Conservation (phyloP, 768 basidiomycete genomes). For the Phylloporus sp. region DNA sequence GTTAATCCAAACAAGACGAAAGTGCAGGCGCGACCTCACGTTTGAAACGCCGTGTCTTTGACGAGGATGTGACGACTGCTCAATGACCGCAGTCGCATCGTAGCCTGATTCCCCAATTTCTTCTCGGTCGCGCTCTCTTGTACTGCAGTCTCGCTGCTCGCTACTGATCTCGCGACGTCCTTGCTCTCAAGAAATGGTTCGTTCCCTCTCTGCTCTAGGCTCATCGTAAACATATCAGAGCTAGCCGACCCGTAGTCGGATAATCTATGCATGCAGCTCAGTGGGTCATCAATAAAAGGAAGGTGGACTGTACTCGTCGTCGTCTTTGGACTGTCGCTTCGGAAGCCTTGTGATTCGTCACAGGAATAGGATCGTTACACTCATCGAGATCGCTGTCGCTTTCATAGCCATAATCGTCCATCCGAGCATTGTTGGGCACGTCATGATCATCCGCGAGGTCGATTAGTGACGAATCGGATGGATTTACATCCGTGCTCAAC, state of each 20-base stretch:
- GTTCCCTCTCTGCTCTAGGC: slow-evolving; percentile 4
- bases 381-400: slow-evolving; percentile 34
- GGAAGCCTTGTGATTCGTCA: neutral
- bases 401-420: slow-evolving; percentile 27
- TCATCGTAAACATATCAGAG: slow-evolving; percentile 20
- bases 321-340: neutral
- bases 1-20: neutral
- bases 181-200: neutral
- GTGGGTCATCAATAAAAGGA: neutral
- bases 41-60: slow-evolving; percentile 24
- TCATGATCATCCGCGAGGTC: slow-evolving; percentile 11
- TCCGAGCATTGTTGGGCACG: slow-evolving; percentile 1
- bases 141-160: neutral
- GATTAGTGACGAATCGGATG: slow-evolving; percentile 4
- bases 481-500: slow-evolving; percentile 7
- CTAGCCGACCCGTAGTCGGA: slow-evolving; percentile 10
- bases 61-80: too few relatives aligned
- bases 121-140: neutral
- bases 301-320: slow-evolving; percentile 2
- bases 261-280: neutral
- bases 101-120: neutral
- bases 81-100: slow-evolving; percentile 7
- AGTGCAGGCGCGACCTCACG: slow-evolving; percentile 7
- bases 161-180: neutral
- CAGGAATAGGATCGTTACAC: slow-evolving; percentile 4